Evolutionary conservation across 2,329 filamentous ascomycete species (phyloP).

Genomic region (Talaromyces amestolkiae): DNA sequence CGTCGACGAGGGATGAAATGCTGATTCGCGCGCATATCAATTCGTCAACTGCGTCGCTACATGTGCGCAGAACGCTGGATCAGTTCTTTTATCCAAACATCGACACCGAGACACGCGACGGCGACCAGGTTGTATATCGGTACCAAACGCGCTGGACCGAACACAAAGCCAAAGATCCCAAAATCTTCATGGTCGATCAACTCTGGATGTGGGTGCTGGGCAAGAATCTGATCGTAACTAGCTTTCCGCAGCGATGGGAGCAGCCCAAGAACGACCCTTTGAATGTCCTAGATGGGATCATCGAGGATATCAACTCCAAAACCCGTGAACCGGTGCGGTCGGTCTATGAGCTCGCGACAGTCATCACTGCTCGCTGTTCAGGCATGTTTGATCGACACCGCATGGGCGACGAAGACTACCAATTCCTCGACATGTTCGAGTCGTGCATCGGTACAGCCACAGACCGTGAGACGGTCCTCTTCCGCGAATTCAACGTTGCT

Average conservation of each 20-base stretch:
- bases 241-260: conserved; percentile 41
- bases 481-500: conserved; percentile 58
- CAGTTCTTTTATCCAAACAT: conserved; percentile 65
- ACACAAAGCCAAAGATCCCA: conserved; percentile 45
- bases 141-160: conserved; percentile 48
- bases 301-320: conserved; percentile 65
- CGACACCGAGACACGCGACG: conserved; percentile 58
- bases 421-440: conserved; percentile 68
- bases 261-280: conserved; percentile 62
- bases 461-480: conserved; percentile 57
- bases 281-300: conserved; percentile 60
- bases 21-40: conserved; percentile 39
- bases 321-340: conserved; percentile 58
- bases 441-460: conserved; percentile 57
- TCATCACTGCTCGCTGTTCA: conserved; percentile 60
- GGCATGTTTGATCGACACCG: conserved; percentile 61
- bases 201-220: conserved; percentile 64
- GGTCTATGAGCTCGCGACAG: conserved; percentile 61
- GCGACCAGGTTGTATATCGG: conserved; percentile 64
- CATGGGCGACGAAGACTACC: conserved; percentile 58
- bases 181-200: conserved; percentile 68
- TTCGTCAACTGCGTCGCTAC: conserved; percentile 41
- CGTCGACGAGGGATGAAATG: conserved; percentile 34
- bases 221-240: conserved; percentile 57
- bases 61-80: conserved; percentile 62